These are phyloP conservation scores for Sarocladiaceae sp. DNA, from an alignment of 2,329 filamentous ascomycete genomes.

Conservation along the genomic window DNA sequence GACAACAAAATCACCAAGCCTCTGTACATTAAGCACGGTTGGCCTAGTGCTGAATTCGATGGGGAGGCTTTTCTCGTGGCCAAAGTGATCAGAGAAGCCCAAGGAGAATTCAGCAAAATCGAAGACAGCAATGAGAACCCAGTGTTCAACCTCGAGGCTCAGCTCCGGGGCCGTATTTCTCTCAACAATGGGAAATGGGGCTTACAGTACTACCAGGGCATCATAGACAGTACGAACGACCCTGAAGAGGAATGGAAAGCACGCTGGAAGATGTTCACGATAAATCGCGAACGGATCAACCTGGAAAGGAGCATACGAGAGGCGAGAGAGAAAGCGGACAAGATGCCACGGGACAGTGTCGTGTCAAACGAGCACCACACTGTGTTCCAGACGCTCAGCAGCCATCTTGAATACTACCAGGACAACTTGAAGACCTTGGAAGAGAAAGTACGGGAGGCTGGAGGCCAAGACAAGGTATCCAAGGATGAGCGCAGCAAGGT, in stretches of 20 bases:
- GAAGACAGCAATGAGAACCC: background rate
- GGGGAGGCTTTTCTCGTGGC: constrained; percentile 15
- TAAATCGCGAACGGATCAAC: background rate
- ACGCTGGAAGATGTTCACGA: background rate
- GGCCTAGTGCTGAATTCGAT: constrained; percentile 15
- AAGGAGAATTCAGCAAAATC: background rate
- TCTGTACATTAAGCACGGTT: constrained; percentile 17
- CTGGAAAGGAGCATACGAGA: background rate
- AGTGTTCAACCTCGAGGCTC: background rate
- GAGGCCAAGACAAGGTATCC: background rate
- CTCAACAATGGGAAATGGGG: background rate
- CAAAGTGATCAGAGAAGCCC: background rate
- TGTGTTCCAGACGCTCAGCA: too few species aligned
- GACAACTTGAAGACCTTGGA: too few species aligned
- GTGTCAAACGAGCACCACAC: too few species aligned
- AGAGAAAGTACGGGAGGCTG: background rate
- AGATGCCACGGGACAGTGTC: too few species aligned
- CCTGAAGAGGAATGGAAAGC: background rate
- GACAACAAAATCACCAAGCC: constrained; percentile 9
- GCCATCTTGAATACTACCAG: too few species aligned
- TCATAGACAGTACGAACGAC: background rate
- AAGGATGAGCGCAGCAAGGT: background rate
- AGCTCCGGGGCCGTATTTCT: background rate
- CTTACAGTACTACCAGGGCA: background rate
- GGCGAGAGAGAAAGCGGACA: background rate